Base-by-base conservation (phyloP, 1,284 basidiomycete genomes). In the Irpex rosettiformis region DNA sequence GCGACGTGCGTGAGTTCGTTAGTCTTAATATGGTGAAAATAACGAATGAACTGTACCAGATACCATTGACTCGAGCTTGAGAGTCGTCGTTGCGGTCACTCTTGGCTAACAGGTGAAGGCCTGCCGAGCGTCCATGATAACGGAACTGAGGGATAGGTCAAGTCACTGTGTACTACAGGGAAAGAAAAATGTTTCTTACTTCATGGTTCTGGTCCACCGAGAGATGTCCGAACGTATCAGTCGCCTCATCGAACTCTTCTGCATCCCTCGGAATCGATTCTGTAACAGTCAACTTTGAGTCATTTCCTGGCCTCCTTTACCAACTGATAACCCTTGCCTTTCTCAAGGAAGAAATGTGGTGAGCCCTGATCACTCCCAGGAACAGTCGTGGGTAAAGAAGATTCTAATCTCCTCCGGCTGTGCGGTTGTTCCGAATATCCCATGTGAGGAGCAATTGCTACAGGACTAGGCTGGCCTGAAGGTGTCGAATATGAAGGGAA, bases 131-230 rank as follows among this genome's bases (percentile, higher is more conserved):
- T 22, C 88, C 86, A 58, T 91, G 89, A 67, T 83, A 91, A 52
- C 90, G 85, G 56, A 94, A 80, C 89, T 90, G 56, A 7, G 29
- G 27, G 25, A 48, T 5, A 21, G 4, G 55, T 55, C 21, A 43
- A 49, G 43, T 43, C 18, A 4, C 52, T 4, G 6, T 3, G 11
- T 42, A 6, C 16, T 21, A 25, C 4, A 24, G 5, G 8, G 27
- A 2, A 16, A 51, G 51, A 24, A 11, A 63, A 3, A 62, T 67
- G n/a, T n/a, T n/a, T n/a, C n/a, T 8, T 62, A 88, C 89, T 75
- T 94, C 89, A 66, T 83, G 81, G 67, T 92, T 85, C 68, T 94
- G 91, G 63, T 93, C 89, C 45, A 94, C 73, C 2, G 89, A 91
- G n/a, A 94, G 71, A 65, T 89, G 86, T 3, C 92, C 91, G 45